A percentile compares a stretch with the other conserved stretches of the same genome.
Evolutionary conservation across 805 yeast genomes (phyloP).

Genomic region (Spathaspora passalidarum): DNA sequence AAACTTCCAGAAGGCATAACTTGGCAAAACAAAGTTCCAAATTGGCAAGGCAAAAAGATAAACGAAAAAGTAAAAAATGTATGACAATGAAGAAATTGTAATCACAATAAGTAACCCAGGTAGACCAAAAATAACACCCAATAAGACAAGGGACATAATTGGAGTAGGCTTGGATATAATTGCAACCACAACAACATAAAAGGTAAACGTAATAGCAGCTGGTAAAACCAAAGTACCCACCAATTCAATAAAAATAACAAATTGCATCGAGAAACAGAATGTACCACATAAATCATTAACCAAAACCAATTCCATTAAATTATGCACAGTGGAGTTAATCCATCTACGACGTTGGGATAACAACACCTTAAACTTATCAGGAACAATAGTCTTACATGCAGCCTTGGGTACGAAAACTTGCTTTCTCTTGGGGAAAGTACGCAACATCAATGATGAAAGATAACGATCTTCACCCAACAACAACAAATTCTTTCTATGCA

Average conservation of each 20-base stretch:
- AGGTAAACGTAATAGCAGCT: slow-evolving; percentile 78
- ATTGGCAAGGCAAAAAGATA: slow-evolving; percentile 83
- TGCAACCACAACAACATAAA: slow-evolving; percentile 73
- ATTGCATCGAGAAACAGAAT: slow-evolving; percentile 93
- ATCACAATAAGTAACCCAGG: slow-evolving; percentile 81
- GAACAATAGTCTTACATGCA: slow-evolving; percentile 89
- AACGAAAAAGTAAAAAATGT: slow-evolving; percentile 74
- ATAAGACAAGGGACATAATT: slow-evolving; percentile 65
- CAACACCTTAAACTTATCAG: slow-evolving; percentile 72
- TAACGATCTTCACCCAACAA: slow-evolving; percentile 89
- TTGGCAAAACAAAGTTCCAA: slow-evolving; percentile 88
- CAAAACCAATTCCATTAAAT: slow-evolving; percentile 79
- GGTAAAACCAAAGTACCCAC: slow-evolving; percentile 88
- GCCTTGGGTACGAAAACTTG: slow-evolving; percentile 88
- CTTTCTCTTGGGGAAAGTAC: slow-evolving; percentile 85
- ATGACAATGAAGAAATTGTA: slow-evolving; percentile 72
- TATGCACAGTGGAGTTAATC: slow-evolving; percentile 94
- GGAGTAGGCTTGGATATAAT: slow-evolving; percentile 76
- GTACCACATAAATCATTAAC: slow-evolving; percentile 91
- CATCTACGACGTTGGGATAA: slow-evolving; percentile 94
- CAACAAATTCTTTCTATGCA: slow-evolving; percentile 82
- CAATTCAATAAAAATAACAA: slow-evolving; percentile 78
- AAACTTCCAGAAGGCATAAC: slow-evolving; percentile 90
- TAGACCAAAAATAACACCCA: slow-evolving; percentile 77
- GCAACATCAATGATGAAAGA: slow-evolving; percentile 79